Conservation (phyloP, 1,284 basidiomycete species). For the Gymnopus androsaceus region DNA sequence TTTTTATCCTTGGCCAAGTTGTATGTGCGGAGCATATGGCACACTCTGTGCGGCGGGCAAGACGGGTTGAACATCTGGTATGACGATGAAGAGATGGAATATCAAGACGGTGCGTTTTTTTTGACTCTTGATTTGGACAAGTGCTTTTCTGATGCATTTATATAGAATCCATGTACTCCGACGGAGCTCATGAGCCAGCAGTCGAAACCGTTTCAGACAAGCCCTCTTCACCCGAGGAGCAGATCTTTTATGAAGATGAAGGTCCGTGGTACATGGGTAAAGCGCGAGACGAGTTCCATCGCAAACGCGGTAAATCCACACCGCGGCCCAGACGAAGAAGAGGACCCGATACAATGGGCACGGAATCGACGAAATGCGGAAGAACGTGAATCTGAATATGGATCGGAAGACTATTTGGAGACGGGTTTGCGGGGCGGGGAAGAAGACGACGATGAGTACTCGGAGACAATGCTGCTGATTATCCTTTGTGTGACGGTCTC, state of each 20-base stretch:
- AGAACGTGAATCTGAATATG: constrained; percentile 72
- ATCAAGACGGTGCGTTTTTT: constrained; percentile 14
- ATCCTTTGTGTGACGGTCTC: constrained; percentile 67
- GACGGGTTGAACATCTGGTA: constrained; percentile 69
- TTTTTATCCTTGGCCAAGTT: constrained; percentile 81
- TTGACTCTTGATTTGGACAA: background rate
- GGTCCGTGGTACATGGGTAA: constrained; percentile 78
- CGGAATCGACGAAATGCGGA: constrained; percentile 71
- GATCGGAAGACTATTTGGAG: constrained; percentile 81
- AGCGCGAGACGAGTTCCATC: constrained; percentile 72
- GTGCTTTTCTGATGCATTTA: background rate
- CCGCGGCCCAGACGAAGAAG: constrained; percentile 54
- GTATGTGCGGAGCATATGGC: constrained; percentile 84
- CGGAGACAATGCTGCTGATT: constrained; percentile 72
- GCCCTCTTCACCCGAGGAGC: constrained; percentile 20
- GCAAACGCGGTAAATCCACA: constrained; percentile 48
- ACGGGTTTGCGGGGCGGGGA: constrained; percentile 61
- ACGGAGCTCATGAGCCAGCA: constrained; percentile 29
- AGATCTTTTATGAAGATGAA: constrained; percentile 48
- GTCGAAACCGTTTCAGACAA: constrained; percentile 29
- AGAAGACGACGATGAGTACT: constrained; percentile 62
- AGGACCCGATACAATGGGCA: constrained; percentile 81
- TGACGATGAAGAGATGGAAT: constrained; percentile 48
- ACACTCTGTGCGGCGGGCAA: constrained; percentile 69
- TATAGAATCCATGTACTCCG: background rate